Evolutionary conservation across 1,284 basidiomycete species (phyloP), one percentile per base, ranked within the genome.

Genomic region (Ceratobasidium sp.): DNA sequence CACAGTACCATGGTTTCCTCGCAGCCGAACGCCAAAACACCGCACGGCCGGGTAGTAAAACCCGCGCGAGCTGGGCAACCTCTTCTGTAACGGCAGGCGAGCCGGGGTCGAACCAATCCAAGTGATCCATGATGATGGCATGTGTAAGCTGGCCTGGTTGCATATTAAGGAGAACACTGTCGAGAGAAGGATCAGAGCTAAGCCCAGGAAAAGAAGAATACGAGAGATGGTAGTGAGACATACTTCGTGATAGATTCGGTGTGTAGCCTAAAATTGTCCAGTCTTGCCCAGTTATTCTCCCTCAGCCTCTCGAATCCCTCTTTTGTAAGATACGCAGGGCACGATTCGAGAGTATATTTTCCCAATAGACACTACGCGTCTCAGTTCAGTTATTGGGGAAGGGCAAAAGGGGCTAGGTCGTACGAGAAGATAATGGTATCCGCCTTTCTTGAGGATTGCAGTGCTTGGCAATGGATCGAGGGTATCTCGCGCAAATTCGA

Each of bases 161-260:
- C n/a, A 93, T 84, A 32, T 89, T 89, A 22, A 86, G 85, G 6
- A 92, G 84, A 2, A 90, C 90, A 77, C 90, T 91, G 62, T 34
- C 40, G 22, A 52, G 37, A 3, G 13, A 25, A 13, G 22, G 22
- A n/a, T 64, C 8, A 46, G 43, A 13, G n/a, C 25, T 17, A n/a
- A 13, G 44, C 51, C 34, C 2, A 25, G 29, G 22, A 64, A 80
- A 74, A 80, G 80, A 17, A n/a, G 59, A 2, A 54, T 46, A 52
- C 61, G 37, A 40, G 46, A 34, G n/a, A 49, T 67, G 34, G 65
- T 77, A 62, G 37, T 0, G 7, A n/a, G 57, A 79, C 90, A 81
- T 77, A 93, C 92, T 92, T 90, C 77, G 91, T 83, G 79, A 95
- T 93, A 2, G 91, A 90, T 80, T 95, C 91, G 0, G 94, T 95